A percentile compares a stretch with the other conserved stretches of the same genome.
These are phyloP conservation scores for Heritiera fomes DNA, from an alignment of 345 rosid species.

Conservation along the genomic window DNA sequence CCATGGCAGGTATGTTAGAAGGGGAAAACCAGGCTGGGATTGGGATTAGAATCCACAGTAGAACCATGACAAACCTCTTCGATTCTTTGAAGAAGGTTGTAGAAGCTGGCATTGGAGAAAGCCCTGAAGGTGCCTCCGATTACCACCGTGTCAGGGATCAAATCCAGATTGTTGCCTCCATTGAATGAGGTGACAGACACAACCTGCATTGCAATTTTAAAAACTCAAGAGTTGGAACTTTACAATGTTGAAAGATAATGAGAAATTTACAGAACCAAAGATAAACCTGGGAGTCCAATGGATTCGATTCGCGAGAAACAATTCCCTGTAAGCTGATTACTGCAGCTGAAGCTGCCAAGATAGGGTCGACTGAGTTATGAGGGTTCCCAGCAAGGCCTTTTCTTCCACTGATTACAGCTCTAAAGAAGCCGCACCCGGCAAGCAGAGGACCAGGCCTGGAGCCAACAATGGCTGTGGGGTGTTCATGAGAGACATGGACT, in stretches of 20 bases:
- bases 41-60: not conserved
- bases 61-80: conserved; percentile 48
- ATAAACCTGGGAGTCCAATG: conserved; percentile 75
- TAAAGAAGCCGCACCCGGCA: conserved; percentile 85
- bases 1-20: too few relatives aligned
- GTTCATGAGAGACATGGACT: conserved; percentile 72
- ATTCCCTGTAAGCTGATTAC: conserved; percentile 81
- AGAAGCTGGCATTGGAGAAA: conserved; percentile 70
- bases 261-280: not conserved
- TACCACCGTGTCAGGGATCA: conserved; percentile 49
- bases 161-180: conserved; percentile 53
- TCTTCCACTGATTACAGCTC: conserved; percentile 51
- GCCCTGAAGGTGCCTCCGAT: conserved; percentile 81
- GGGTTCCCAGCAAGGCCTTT: conserved; percentile 31
- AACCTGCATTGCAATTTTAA: conserved; percentile 36
- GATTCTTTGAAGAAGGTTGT: conserved; percentile 63
- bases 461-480: conserved; percentile 71
- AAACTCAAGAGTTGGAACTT: not conserved
- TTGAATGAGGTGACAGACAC: conserved; percentile 80
- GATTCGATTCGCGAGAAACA: conserved; percentile 86
- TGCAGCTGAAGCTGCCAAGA: conserved; percentile 70
- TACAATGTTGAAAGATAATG: not conserved
- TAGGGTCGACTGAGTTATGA: conserved; percentile 38
- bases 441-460: conserved; percentile 84
- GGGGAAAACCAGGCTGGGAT: not conserved